A percentile compares a stretch with the other conserved stretches of the same genome.
phyloP scores from a whole-genome alignment of 768 basidiomycete species.

The Psilocybe cubensis region DNA sequence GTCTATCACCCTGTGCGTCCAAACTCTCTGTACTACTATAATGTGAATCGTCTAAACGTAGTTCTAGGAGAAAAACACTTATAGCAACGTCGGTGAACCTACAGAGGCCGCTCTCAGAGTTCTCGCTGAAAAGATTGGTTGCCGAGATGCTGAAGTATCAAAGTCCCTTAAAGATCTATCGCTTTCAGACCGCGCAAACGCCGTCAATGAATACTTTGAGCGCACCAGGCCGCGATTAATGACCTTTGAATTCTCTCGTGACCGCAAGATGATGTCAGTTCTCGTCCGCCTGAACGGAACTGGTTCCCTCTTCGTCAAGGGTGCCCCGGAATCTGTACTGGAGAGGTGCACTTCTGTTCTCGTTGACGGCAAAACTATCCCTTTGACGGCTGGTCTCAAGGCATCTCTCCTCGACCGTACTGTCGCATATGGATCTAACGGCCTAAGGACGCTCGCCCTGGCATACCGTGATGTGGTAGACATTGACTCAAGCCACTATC shows the following conservation, averaged over 20 bases:
- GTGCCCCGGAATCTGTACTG: slow-evolving; percentile 94
- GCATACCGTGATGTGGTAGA: slow-evolving; percentile 84
- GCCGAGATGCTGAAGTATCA: slow-evolving; percentile 58
- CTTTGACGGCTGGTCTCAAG: slow-evolving; percentile 67
- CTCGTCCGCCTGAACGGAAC: slow-evolving; percentile 70
- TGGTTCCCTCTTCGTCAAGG: slow-evolving; percentile 91
- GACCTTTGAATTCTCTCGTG: slow-evolving; percentile 97
- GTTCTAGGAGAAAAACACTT: slow-evolving; percentile 73
- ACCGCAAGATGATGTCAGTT: slow-evolving; percentile 99
- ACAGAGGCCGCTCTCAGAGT: slow-evolving; percentile 97
- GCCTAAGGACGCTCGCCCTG: slow-evolving; percentile 89
- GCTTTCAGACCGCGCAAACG: slow-evolving; percentile 70
- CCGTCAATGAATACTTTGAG: slow-evolving; percentile 86
- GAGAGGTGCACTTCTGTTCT: slow-evolving; percentile 83
- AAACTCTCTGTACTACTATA: not conserved
- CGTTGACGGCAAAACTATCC: slow-evolving; percentile 63
- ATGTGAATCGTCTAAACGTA: slow-evolving; percentile 4
- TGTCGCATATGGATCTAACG: slow-evolving; percentile 73
- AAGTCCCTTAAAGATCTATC: slow-evolving; percentile 61
- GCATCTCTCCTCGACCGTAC: slow-evolving; percentile 65
- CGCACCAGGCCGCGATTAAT: slow-evolving; percentile 74
- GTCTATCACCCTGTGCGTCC: slow-evolving; percentile 69
- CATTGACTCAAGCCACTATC: slow-evolving; percentile 80
- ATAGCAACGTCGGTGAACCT: slow-evolving; percentile 90
- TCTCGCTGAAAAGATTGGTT: slow-evolving; percentile 92